These are phyloP conservation scores for Camellia sinensis DNA, from an alignment of 148 eudicot species.

Conservation along the genomic window DNA sequence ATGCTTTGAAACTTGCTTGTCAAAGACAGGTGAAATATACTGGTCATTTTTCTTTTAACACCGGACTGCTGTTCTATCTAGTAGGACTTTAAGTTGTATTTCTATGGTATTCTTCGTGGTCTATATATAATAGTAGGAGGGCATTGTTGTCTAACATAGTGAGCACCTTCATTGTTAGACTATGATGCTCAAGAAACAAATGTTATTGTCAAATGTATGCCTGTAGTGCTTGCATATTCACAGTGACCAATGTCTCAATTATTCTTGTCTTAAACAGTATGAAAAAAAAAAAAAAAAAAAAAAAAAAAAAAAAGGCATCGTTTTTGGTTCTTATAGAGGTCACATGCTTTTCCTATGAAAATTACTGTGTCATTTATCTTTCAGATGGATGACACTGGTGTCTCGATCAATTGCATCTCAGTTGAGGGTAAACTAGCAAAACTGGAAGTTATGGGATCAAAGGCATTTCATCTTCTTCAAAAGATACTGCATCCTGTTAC, in stretches of 20 bases:
- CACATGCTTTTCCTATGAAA: neutral
- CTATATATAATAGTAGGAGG: neutral
- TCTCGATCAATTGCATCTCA: constrained; percentile 48
- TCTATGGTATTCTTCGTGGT: neutral
- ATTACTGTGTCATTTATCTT: constrained; percentile 4
- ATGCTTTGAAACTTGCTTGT: constrained; percentile 55
- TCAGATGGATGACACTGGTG: constrained; percentile 52
- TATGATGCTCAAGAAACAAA: neutral
- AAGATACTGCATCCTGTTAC: constrained; percentile 59
- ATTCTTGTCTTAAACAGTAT: neutral
- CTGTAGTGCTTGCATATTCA: neutral
- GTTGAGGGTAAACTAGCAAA: constrained; percentile 77
- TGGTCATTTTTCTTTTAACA: neutral
- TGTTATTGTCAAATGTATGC: neutral
- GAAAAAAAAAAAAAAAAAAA: neutral
- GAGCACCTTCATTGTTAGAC: neutral
- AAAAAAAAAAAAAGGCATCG: no score
- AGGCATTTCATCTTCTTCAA: constrained; percentile 57
- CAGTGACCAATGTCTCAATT: neutral
- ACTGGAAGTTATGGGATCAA: constrained; percentile 74
- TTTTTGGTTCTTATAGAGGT: no score
- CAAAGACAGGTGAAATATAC: constrained; percentile 47
- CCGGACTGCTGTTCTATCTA: neutral
- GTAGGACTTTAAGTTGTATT: neutral
- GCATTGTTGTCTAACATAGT: neutral